phyloP scores from a whole-genome alignment of 2,329 filamentous ascomycete species.

The Fusarium circinatum region DNA sequence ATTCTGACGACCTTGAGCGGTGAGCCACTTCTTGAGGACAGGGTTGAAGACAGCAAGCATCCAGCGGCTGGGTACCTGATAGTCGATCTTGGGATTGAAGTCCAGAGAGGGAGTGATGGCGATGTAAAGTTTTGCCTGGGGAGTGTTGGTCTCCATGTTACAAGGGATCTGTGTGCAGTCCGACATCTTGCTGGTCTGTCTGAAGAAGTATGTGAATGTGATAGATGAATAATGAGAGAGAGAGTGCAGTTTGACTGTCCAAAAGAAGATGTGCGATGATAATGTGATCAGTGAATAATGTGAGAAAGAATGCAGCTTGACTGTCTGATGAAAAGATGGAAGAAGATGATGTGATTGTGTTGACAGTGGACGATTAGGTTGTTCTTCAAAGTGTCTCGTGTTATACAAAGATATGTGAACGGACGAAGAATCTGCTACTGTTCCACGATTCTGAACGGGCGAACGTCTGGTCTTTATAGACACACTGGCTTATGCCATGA shows the following conservation, averaged over 20 bases:
- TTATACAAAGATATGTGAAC: fast-evolving
- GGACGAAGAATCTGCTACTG: too few species aligned
- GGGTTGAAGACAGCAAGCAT: neutral
- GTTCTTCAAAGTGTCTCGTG: neutral
- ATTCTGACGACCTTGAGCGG: neutral
- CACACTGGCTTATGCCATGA: neutral
- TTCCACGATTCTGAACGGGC: neutral
- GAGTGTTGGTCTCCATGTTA: neutral
- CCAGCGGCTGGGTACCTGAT: neutral
- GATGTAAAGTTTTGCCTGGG: neutral
- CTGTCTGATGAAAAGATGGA: too few species aligned
- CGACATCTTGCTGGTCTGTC: neutral
- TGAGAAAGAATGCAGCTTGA: neutral
- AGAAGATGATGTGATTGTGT: neutral
- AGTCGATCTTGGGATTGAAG: neutral
- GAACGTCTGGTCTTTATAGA: neutral
- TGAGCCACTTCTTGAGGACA: neutral
- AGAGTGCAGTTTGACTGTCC: neutral
- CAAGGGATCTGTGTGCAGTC: too few species aligned
- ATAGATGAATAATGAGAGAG: neutral
- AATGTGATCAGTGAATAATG: too few species aligned
- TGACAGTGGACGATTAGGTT: too few species aligned
- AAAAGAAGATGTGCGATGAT: too few species aligned
- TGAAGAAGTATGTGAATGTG: neutral
- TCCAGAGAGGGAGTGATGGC: neutral